These are phyloP conservation scores for Cytospora piceicola DNA, from an alignment of 2,329 filamentous ascomycete species.

Conservation along the genomic window DNA sequence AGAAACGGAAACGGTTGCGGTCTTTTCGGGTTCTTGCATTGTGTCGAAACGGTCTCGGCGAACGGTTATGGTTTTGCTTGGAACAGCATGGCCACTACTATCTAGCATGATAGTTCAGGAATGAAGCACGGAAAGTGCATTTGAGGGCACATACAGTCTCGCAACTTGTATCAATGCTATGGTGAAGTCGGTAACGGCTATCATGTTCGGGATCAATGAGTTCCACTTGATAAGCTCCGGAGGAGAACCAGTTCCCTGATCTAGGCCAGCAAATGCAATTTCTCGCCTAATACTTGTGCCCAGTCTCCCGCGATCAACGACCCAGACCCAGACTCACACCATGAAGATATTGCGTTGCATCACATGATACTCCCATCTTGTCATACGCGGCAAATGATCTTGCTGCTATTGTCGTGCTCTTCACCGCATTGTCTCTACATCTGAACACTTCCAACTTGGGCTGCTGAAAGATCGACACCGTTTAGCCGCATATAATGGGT, in stretches of 20 bases:
- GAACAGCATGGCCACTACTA: constrained; percentile 46
- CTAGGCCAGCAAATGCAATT: background rate
- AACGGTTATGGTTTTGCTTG: constrained; percentile 61
- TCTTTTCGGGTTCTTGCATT: constrained; percentile 60
- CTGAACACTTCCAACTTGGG: background rate
- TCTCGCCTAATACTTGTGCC: background rate
- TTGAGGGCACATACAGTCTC: constrained; percentile 16
- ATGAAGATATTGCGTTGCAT: background rate
- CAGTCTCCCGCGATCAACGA: background rate
- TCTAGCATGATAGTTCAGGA: constrained; percentile 51
- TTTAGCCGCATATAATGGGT: background rate
- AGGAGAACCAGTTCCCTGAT: background rate
- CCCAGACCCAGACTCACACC: background rate
- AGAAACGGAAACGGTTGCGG: constrained; percentile 49
- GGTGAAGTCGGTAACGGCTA: constrained; percentile 8
- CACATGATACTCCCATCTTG: background rate
- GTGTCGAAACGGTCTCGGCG: constrained; percentile 56
- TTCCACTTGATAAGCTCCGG: background rate
- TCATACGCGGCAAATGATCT: background rate
- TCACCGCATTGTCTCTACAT: background rate
- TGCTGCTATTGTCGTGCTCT: background rate
- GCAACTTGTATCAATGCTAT: constrained; percentile 30
- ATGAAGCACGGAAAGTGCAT: constrained; percentile 40
- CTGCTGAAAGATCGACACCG: background rate
- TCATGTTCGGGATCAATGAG: constrained; percentile 1